Evolutionary conservation across 257 asterid genomes (phyloP).

Genomic region (Coffea canephora): DNA sequence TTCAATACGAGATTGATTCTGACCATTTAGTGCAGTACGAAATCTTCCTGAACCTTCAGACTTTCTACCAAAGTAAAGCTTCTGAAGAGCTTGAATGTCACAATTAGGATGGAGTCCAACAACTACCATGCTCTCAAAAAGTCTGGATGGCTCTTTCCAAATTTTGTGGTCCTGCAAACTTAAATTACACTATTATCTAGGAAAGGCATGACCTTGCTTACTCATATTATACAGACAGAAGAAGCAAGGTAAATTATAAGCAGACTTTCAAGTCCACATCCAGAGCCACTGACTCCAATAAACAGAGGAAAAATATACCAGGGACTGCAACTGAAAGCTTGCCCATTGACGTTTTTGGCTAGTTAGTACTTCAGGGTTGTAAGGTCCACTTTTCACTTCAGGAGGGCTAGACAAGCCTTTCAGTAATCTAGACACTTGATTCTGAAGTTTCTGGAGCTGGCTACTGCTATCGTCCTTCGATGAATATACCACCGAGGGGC

Average conservation of each 20-base stretch:
- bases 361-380: slow-evolving; percentile 93
- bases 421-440: slow-evolving; percentile 75
- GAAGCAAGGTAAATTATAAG: slow-evolving; percentile 6
- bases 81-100: slow-evolving; percentile 87
- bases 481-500: slow-evolving; percentile 90
- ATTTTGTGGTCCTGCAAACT: slow-evolving; percentile 84
- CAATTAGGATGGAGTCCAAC: slow-evolving; percentile 93
- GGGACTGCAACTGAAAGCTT: slow-evolving; percentile 81
- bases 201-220: slow-evolving; percentile 15
- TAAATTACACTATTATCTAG: slow-evolving; percentile 32
- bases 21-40: slow-evolving; percentile 71
- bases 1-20: slow-evolving; percentile 77
- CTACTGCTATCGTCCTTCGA: slow-evolving; percentile 82
- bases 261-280: neutral
- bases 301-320: slow-evolving; percentile 50
- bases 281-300: neutral
- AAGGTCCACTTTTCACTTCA: slow-evolving; percentile 62
- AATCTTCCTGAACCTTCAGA: slow-evolving; percentile 84
- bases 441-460: slow-evolving; percentile 72
- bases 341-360: slow-evolving; percentile 99
- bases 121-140: slow-evolving; percentile 94
- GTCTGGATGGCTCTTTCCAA: slow-evolving; percentile 85
- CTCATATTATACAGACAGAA: neutral
- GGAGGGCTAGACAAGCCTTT: slow-evolving; percentile 89
- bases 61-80: slow-evolving; percentile 73